Evolutionary conservation across 2,329 filamentous ascomycete genomes (phyloP), one percentile per base, ranked within the genome.

Genomic region (Scorias spongiosa): DNA sequence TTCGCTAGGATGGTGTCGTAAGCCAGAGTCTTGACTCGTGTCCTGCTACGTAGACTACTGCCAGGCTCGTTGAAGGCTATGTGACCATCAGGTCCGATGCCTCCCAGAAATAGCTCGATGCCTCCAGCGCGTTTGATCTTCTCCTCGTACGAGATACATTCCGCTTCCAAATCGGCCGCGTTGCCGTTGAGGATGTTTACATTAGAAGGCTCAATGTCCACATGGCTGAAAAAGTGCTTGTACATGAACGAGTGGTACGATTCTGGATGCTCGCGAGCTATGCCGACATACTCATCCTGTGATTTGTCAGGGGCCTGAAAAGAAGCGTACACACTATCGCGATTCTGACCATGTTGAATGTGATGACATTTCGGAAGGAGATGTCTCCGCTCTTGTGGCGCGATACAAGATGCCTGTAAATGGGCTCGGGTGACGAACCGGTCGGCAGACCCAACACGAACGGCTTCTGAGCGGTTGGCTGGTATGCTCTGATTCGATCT

Each of bases 191-290:
- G 74, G 56, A 91, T 86, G 65, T 93, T 80, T 59, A 91, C 85
- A 60, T 89, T 88, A 57, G 75, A 73, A 5, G 85, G 85, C 51
- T 79, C 75, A 53, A 91, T 80, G 58, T 93, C 84, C 54, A 91
- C 80, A 51, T 79, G 84, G 38, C 81, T 84, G 70, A 93, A 93
- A 71, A 93, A 86, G 66, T 91, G 74, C 65, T 83, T 84, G 75
- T 87, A 93, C 85, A 93, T 91, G 69, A 91, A 93, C 51, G 80
- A 84, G 67, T 93, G 85, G 65, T 93, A 93, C 56, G 80, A 86
- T 62, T 91, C 80, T 10, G 84, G 79, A 60, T 93, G 84, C 54
- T 88, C 83, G 56, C 83, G 78, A 29, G 84, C 80, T 49, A 93
- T 75, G 45, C 81, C 83, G 51, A 91, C 83, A 57, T 93, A 93